Base-by-base conservation (phyloP, 1,139 yeast species). In the Protomyces inundatus region DNA sequence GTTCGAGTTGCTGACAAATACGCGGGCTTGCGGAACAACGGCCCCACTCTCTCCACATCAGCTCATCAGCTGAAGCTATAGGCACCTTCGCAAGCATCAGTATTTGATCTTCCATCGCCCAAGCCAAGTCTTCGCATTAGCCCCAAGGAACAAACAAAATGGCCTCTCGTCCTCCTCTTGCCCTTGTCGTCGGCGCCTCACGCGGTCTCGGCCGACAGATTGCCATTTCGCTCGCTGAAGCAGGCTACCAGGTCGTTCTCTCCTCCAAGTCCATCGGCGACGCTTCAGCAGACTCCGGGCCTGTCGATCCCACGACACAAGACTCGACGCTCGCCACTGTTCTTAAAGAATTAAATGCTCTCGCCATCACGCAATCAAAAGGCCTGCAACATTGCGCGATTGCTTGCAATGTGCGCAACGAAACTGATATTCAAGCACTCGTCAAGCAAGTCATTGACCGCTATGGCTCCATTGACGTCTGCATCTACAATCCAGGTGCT, bases 401-500 rank as follows among this genome's bases (percentile, higher is more conserved):
- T 14, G 46, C 54, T 9, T 46, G 60, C 36, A 52, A 55, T 10
- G 54, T 55, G 36, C 54, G 60, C 14, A n/a, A 9, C 16, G 60
- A 55, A n/a, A 10, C 16, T 12, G 46, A 55, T 14, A 37, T 55
- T 35, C 32, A 36, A 12, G 30, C 12, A 3, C 45, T 55, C 34
- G 16, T 55, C 30, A 4, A 30, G 7, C 51, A 35, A 16, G 54
- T 46, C 42, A 36, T 55, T 37, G 10, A 34, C n/a, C n/a, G 23
- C 30, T 46, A 46, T 40, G 54, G 54, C 45, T 33, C 35, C n/a
- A 55, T 55, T 32, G 42, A 55, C 16, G 60, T 37, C 3, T 3
- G 50, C 42, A 14, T 55, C 35, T 55, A 55, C 54, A 55, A 46
- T 35, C 60, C 60, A 30, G 60, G 60, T 23, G 60, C 60, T 9